A percentile compares a stretch with the other conserved stretches of the same genome.
These are phyloP conservation scores for Ceratobasidium sp. DNA, from an alignment of 1,284 basidiomycete species.

Conservation along the genomic window DNA sequence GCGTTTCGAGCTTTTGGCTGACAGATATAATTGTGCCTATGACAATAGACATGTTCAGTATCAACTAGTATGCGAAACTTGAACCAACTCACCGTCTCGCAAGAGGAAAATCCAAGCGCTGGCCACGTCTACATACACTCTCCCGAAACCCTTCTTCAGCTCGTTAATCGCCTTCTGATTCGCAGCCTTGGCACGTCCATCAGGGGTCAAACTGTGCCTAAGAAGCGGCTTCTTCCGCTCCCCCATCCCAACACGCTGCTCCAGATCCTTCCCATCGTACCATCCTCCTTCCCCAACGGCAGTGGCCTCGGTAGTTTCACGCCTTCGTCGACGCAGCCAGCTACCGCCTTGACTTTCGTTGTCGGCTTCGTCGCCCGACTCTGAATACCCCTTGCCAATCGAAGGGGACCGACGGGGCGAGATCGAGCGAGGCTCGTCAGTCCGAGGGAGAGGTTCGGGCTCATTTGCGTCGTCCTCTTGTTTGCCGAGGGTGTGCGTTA, in stretches of 20 bases:
- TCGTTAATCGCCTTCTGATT: conserved; percentile 59
- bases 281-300: conserved; percentile 4
- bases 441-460: conserved; percentile 6
- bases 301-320: not conserved
- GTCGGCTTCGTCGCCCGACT: conserved; percentile 1
- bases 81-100: conserved; percentile 65
- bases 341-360: not conserved
- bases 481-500: conserved; percentile 68
- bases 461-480: conserved; percentile 52
- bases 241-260: conserved; percentile 23
- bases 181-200: conserved; percentile 53
- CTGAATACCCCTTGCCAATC: not conserved
- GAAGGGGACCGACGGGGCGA: conserved; percentile 6
- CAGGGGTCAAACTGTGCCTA: conserved; percentile 14
- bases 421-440: conserved; percentile 25
- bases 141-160: conserved; percentile 68
- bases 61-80: not conserved
- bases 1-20: conserved; percentile 62
- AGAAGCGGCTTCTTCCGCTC: conserved; percentile 17
- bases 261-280: conserved; percentile 27
- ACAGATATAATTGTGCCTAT: conserved; percentile 74
- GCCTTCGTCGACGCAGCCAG: not conserved
- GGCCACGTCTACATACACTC: conserved; percentile 70
- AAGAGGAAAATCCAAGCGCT: conserved; percentile 76
- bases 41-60: not conserved